Conservation (phyloP, 805 yeast species). For the Candida ortonii region DNA sequence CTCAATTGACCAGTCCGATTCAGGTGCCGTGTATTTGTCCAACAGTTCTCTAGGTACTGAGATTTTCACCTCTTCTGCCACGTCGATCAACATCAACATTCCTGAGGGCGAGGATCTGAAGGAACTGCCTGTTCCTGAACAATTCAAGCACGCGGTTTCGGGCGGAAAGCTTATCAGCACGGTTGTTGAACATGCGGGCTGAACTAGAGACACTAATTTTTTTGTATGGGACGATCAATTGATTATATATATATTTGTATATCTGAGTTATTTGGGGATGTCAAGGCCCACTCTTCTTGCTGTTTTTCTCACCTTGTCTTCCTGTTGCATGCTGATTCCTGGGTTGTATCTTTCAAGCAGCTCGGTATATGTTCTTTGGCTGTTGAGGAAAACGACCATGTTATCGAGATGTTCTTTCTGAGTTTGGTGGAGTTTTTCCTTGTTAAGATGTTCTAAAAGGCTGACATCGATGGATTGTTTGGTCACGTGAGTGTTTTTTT, state of each 20-base stretch:
- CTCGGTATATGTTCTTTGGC: constrained; percentile 76
- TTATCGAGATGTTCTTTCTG: constrained; percentile 49
- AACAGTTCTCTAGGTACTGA: constrained; percentile 70
- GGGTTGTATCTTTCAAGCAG: constrained; percentile 85
- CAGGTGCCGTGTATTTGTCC: constrained; percentile 77
- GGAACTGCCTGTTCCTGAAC: constrained; percentile 90
- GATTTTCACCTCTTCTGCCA: constrained; percentile 78
- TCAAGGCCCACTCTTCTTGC: constrained; percentile 89
- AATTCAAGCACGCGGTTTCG: constrained; percentile 68
- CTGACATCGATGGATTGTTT: constrained; percentile 27
- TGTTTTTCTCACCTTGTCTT: constrained; percentile 72
- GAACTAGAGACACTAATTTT: constrained; percentile 13
- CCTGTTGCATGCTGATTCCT: constrained; percentile 71
- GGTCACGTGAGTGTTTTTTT: constrained; percentile 28
- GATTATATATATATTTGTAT: constrained; percentile 2
- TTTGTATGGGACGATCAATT: too few species aligned
- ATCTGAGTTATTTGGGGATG: constrained; percentile 43
- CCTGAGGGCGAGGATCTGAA: constrained; percentile 75
- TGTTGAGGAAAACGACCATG: constrained; percentile 56
- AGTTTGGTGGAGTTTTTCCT: constrained; percentile 20
- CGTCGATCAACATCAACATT: constrained; percentile 80
- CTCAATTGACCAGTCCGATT: constrained; percentile 84
- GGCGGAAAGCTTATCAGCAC: constrained; percentile 61
- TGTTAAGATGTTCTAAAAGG: constrained; percentile 28
- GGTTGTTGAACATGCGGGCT: constrained; percentile 83